A percentile compares a stretch with the other conserved stretches of the same genome.
Evolutionary conservation across 805 yeast species (phyloP).

Genomic region (Clavispora fructus): DNA sequence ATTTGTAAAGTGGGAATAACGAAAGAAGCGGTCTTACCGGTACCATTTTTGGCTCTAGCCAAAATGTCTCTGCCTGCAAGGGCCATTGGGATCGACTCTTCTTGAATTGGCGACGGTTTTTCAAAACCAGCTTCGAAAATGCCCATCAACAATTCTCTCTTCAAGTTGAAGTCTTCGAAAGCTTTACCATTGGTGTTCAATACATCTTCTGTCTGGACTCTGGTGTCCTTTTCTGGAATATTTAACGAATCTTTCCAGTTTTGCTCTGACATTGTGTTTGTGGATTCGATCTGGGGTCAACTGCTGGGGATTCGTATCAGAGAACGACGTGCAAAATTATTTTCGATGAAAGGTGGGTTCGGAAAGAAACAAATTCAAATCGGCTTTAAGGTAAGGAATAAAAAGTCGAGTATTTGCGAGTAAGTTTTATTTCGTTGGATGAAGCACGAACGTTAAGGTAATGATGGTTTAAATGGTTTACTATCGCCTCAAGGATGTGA

Average conservation of each 20-base stretch:
- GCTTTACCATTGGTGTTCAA: conserved; percentile 82
- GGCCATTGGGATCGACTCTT: conserved; percentile 94
- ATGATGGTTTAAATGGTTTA: background rate
- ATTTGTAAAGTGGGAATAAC: conserved; percentile 89
- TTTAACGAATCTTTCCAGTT: conserved; percentile 70
- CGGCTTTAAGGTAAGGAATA: background rate
- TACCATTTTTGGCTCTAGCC: conserved; percentile 97
- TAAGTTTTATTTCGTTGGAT: background rate
- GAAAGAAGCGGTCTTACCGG: conserved; percentile 98
- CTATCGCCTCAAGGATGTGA: background rate
- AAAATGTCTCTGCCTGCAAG: conserved; percentile 91
- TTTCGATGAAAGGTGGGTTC: background rate
- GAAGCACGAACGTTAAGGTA: background rate
- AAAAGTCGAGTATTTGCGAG: background rate
- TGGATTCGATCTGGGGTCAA: background rate
- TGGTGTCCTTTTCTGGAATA: conserved; percentile 78
- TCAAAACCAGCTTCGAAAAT: conserved; percentile 98
- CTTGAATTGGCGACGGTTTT: conserved; percentile 96
- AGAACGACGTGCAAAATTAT: background rate
- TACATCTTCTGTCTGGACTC: conserved; percentile 97
- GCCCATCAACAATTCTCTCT: conserved; percentile 94
- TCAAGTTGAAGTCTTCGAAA: conserved; percentile 87
- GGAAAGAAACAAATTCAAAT: background rate
- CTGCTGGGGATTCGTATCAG: background rate
- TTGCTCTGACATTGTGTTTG: conserved; percentile 10